Base-by-base conservation (phyloP, 331 rosid genomes). In the Rosa hybrid region DNA sequence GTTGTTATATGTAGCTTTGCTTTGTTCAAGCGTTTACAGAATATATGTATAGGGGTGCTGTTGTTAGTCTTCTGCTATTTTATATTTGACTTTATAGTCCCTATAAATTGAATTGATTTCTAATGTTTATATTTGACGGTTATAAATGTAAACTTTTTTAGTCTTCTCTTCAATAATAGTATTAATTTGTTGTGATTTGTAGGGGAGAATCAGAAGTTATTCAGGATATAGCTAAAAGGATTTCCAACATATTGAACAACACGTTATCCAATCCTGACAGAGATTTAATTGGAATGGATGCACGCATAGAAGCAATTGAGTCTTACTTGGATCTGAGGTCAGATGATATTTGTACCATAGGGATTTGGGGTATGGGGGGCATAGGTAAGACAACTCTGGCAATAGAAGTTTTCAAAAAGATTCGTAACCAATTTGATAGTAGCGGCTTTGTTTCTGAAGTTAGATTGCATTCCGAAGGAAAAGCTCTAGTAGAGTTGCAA, bases 351-450 rank as follows among this genome's bases (percentile, higher is more conserved):
- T 68, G 71, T 0, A 48, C 67, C 2, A 12, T 77, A 27, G 85
- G 81, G 7, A 76, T 81, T 68, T 81, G 81, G 84, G 81, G 78
- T 20, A 77, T 71, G 77, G 84, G 84, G 41, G 84, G 84, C 25
- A 76, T 76, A 10, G 84, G 84, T 9, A 81, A 81, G 46, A 68
- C 84, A 8, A 75, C 84, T 7, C 13, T 75, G 0, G 84, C 84
- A 3, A 76, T 68, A 59, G 70, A 49, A 34, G 56, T 76, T 38
- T 81, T 68, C 57, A 76, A 60, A 34, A 71, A 76, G 12, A 27
- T 60, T 0, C 46, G 44, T 8, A 38, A 81, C 68, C 41, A 59
- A 23, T 81, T 81, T 7, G 74, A 81, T 4, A 50, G 56, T 12
- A 45, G 78, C 4, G 64, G 48, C 34, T 81, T 81, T 12, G 14